phyloP scores from a whole-genome alignment of 352 stramenopile genomes.

The Globisporangium middletonii region DNA sequence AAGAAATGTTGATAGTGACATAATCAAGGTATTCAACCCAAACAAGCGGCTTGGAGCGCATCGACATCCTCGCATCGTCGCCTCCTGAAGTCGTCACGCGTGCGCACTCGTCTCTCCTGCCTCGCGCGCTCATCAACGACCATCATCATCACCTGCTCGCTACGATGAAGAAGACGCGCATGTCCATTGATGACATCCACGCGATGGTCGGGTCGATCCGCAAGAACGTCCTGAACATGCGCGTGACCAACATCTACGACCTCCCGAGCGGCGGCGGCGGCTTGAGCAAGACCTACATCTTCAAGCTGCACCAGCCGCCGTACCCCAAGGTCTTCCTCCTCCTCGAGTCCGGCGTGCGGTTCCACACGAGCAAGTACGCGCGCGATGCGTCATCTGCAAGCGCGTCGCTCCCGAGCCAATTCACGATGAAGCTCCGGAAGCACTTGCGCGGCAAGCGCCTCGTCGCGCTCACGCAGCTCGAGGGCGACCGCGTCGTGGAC shows the following conservation, averaged over 20 bases:
- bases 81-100: no score
- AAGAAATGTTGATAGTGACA: no score
- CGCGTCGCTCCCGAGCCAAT: constrained; percentile 87
- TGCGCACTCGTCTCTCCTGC: no score
- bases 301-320: constrained; percentile 90
- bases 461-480: constrained; percentile 90
- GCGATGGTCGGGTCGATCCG: constrained; percentile 82
- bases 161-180: constrained; percentile 80
- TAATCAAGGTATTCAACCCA: no score
- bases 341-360: constrained; percentile 95
- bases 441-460: constrained; percentile 94
- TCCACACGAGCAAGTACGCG: constrained; percentile 93
- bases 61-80: no score
- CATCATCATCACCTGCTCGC: no score
- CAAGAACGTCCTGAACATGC: constrained; percentile 86
- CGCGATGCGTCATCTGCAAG: constrained; percentile 50
- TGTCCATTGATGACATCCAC: constrained; percentile 87
- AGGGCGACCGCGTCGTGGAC: constrained; percentile 95
- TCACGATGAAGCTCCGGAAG: constrained; percentile 98
- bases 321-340: constrained; percentile 92
- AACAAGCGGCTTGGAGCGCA: no score
- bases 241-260: constrained; percentile 97
- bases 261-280: constrained; percentile 61
- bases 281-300: constrained; percentile 87
- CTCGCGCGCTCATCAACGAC: no score